Evolutionary conservation across 257 asterid genomes (phyloP).

Genomic region (Linaria vulgaris): DNA sequence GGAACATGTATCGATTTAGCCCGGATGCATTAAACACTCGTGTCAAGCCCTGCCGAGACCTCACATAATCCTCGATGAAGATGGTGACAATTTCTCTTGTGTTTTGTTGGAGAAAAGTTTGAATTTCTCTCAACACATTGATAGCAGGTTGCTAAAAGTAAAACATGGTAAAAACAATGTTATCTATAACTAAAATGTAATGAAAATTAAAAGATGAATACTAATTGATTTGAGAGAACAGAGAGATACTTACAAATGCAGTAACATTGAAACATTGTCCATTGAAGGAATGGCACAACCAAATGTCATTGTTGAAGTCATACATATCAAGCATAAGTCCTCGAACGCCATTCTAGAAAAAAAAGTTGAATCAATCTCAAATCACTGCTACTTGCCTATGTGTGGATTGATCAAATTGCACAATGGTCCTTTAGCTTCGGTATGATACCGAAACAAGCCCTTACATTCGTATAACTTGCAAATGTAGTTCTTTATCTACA

Average conservation of each 20-base stretch:
- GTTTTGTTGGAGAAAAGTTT: slow-evolving; percentile 51
- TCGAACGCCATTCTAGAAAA: slow-evolving; percentile 83
- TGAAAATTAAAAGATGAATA: background rate
- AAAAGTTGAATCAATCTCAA: background rate
- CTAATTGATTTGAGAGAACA: background rate
- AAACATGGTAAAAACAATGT: background rate
- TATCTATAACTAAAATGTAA: background rate
- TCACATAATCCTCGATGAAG: slow-evolving; percentile 84
- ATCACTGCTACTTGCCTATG: too few species aligned
- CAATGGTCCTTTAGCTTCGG: too few species aligned
- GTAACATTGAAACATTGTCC: slow-evolving; percentile 70
- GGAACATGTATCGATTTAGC: slow-evolving; percentile 64
- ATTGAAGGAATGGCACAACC: slow-evolving; percentile 81
- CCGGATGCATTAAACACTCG: slow-evolving; percentile 76
- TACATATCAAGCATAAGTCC: slow-evolving; percentile 95
- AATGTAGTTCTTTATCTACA: too few species aligned
- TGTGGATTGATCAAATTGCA: too few species aligned
- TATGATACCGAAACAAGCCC: too few species aligned
- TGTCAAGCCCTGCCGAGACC: slow-evolving; percentile 65
- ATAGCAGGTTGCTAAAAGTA: slow-evolving; percentile 76
- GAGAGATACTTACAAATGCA: slow-evolving; percentile 67
- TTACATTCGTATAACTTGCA: too few species aligned
- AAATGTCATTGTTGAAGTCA: slow-evolving; percentile 75
- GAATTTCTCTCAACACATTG: slow-evolving; percentile 70
- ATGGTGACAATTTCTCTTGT: slow-evolving; percentile 69